A percentile compares a stretch with the other conserved stretches of the same genome.
These are phyloP conservation scores for Coemansia sp. DNA, from an alignment of 192 early-diverging fungal species.

Conservation along the genomic window DNA sequence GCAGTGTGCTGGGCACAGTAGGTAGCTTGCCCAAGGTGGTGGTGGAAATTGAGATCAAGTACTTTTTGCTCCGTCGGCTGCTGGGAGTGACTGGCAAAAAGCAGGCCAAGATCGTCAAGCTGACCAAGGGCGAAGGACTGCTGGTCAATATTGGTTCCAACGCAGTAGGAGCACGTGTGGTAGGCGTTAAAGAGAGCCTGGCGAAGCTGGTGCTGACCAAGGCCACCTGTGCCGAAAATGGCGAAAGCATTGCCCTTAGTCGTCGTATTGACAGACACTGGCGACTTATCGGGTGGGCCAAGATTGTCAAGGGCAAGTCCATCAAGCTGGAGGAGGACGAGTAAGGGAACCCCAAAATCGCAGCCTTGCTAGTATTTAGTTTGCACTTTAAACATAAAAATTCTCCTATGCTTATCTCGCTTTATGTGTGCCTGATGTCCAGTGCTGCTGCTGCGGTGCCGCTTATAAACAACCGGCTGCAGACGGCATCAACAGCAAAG, in stretches of 20 bases:
- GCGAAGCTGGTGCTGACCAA: slow-evolving; percentile 90
- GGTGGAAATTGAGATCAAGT: slow-evolving; percentile 94
- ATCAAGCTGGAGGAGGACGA: slow-evolving; percentile 21
- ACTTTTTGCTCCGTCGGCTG: slow-evolving; percentile 92
- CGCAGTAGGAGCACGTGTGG: slow-evolving; percentile 90
- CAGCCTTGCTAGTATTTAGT: too few species aligned
- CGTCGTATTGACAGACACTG: slow-evolving; percentile 97
- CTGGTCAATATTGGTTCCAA: slow-evolving; percentile 97
- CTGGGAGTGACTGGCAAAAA: slow-evolving; percentile 98
- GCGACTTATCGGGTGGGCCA: slow-evolving; percentile 99
- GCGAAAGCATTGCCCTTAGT: slow-evolving; percentile 93
- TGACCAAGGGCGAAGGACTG: slow-evolving; percentile 88
- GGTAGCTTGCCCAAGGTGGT: slow-evolving; percentile 92
- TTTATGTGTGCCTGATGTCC: too few species aligned
- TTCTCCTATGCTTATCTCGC: too few species aligned
- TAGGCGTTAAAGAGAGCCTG: slow-evolving; percentile 89
- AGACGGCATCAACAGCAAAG: too few species aligned
- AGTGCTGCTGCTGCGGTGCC: too few species aligned
- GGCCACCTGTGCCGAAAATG: slow-evolving; percentile 92
- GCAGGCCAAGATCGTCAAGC: slow-evolving; percentile 93
- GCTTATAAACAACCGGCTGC: too few species aligned
- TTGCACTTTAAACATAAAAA: too few species aligned
- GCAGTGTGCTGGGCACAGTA: slow-evolving; percentile 89
- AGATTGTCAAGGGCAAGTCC: slow-evolving; percentile 77
- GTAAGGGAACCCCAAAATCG: not conserved